Evolutionary conservation across 2,329 filamentous ascomycete genomes (phyloP).

Genomic region (Alternaria gansuensis): DNA sequence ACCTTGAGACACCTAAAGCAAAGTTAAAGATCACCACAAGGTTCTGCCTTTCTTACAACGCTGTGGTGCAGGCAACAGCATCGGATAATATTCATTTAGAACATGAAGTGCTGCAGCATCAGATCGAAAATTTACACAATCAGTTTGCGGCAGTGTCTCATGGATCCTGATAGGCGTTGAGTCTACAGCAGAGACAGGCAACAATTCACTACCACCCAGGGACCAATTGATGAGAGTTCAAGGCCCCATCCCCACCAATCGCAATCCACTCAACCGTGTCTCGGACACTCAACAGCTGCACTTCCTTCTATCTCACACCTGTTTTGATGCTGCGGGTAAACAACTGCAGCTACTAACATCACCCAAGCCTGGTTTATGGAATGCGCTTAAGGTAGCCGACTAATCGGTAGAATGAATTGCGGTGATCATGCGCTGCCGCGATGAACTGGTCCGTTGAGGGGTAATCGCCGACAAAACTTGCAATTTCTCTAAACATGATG

Average conservation of each 20-base stretch:
- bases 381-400: background rate
- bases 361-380: background rate
- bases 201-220: background rate
- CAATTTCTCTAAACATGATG: background rate
- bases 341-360: background rate
- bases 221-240: background rate
- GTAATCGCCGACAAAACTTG: too few relatives aligned
- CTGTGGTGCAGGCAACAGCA: too few relatives aligned
- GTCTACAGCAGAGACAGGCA: background rate
- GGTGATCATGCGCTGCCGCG: too few relatives aligned
- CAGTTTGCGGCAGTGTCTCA: background rate
- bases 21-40: too few relatives aligned
- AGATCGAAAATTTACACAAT: background rate
- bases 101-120: too few relatives aligned
- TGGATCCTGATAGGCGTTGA: background rate
- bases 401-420: too few relatives aligned
- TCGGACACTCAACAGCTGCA: background rate
- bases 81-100: too few relatives aligned
- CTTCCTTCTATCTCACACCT: background rate
- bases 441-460: too few relatives aligned
- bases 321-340: background rate
- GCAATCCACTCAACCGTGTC: background rate
- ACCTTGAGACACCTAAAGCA: background rate
- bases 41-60: too few relatives aligned
- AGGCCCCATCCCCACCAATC: background rate